Evolutionary conservation across 345 rosid genomes (phyloP).

Genomic region (Populus alba): DNA sequence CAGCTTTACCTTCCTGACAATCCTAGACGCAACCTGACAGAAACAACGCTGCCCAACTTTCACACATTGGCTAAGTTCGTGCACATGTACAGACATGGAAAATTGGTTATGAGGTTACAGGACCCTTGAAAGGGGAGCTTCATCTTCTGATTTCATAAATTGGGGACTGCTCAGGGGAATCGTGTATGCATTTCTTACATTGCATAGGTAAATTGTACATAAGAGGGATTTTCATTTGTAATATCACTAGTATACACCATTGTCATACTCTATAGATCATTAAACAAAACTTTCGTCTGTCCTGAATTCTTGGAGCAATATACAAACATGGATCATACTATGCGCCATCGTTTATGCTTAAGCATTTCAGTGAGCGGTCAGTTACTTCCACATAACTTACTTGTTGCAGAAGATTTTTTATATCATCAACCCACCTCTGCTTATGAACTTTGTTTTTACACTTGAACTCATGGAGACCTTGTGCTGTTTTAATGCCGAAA

Average conservation of each 20-base stretch:
- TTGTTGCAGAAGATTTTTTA: slow-evolving; percentile 67
- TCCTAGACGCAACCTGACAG: too few relatives aligned
- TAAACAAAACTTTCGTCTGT: not conserved
- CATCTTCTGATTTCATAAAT: not conserved
- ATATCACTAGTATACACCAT: not conserved
- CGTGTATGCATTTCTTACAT: not conserved
- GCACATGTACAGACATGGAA: too few relatives aligned
- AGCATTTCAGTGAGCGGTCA: slow-evolving; percentile 49
- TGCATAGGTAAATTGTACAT: not conserved
- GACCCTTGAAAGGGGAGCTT: too few relatives aligned
- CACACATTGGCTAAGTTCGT: too few relatives aligned
- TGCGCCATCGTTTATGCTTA: slow-evolving; percentile 40
- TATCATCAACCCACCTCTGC: slow-evolving; percentile 87
- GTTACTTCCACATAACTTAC: slow-evolving; percentile 48
- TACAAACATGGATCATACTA: slow-evolving; percentile 27
- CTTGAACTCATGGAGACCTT: slow-evolving; percentile 91
- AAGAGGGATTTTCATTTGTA: not conserved
- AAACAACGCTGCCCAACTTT: too few relatives aligned
- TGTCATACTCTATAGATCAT: not conserved
- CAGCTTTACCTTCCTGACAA: too few relatives aligned
- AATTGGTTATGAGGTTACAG: too few relatives aligned
- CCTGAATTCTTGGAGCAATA: slow-evolving; percentile 1
- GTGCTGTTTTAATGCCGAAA: slow-evolving; percentile 86
- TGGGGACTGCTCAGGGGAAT: not conserved
- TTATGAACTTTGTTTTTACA: slow-evolving; percentile 76